Evolutionary conservation across 768 basidiomycete species (phyloP).

Genomic region (Gloeostereum incarnatum): DNA sequence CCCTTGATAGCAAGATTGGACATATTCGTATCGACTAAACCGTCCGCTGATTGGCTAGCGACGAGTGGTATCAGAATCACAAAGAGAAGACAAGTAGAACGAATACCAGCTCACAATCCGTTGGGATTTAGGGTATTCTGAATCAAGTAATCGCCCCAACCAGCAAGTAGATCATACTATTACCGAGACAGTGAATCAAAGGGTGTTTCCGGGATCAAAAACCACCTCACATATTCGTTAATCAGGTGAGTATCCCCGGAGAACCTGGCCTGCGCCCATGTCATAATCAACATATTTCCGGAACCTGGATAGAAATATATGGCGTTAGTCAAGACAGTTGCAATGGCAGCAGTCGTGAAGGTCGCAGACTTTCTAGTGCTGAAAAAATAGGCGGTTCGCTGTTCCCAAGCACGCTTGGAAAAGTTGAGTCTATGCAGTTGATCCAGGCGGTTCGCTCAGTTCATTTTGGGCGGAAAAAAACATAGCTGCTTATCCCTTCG

Average conservation of each 20-base stretch:
- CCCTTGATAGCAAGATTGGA: slow-evolving; percentile 12
- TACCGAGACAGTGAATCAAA: not conserved
- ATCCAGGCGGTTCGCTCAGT: not conserved
- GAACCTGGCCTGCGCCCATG: slow-evolving; percentile 17
- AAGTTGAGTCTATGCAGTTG: not conserved
- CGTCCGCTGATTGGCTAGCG: not conserved
- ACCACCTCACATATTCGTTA: slow-evolving; percentile 9
- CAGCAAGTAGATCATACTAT: slow-evolving; percentile 2
- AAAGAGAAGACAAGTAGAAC: not conserved
- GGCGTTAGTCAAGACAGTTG: not conserved
- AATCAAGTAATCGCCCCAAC: slow-evolving; percentile 5
- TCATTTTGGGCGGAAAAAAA: not conserved
- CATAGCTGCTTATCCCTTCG: not conserved
- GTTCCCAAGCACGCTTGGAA: not conserved
- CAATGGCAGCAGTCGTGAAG: not conserved
- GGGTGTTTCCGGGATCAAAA: not conserved
- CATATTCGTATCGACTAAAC: not conserved
- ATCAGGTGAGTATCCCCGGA: slow-evolving; percentile 17
- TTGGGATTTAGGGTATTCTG: slow-evolving; percentile 2
- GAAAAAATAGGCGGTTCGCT: not conserved
- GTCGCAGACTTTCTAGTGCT: not conserved
- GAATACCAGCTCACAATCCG: slow-evolving; percentile 3
- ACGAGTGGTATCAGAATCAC: not conserved
- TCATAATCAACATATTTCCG: slow-evolving; percentile 25
- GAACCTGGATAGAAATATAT: slow-evolving; percentile 12